phyloP scores from a whole-genome alignment of 805 yeast species.

The Wickerhamiella lipophila region DNA sequence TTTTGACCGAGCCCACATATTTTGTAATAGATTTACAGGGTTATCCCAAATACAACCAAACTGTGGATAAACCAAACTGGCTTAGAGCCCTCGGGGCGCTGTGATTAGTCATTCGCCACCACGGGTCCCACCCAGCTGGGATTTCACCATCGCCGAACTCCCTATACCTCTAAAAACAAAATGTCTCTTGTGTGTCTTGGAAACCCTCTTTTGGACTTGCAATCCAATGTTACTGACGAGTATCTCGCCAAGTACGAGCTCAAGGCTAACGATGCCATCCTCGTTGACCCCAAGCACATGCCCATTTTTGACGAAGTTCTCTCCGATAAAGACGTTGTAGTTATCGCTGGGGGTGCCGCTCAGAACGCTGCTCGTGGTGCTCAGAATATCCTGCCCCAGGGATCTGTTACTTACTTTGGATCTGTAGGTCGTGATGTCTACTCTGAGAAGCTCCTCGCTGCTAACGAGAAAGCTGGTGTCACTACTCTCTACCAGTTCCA shows the following conservation, averaged over 20 bases:
- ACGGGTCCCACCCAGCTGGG: background rate
- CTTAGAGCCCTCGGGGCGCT: too few species aligned
- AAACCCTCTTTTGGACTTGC: conserved; percentile 82
- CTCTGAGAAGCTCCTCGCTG: conserved; percentile 65
- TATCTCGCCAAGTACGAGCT: conserved; percentile 70
- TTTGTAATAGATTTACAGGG: too few species aligned
- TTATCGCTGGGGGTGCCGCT: conserved; percentile 98
- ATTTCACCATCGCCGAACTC: background rate
- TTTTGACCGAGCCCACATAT: background rate
- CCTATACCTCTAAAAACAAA: background rate
- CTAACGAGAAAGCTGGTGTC: conserved; percentile 82
- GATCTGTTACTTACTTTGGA: conserved; percentile 86
- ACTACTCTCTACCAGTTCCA: conserved; percentile 74
- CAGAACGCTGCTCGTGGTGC: conserved; percentile 99
- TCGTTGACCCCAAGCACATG: conserved; percentile 68
- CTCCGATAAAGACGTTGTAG: conserved; percentile 43
- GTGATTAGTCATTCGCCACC: background rate
- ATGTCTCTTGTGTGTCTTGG: conserved; percentile 62
- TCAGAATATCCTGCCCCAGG: conserved; percentile 70
- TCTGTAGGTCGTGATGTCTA: conserved; percentile 89
- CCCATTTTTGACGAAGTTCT: conserved; percentile 76
- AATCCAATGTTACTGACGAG: conserved; percentile 50
- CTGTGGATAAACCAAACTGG: too few species aligned
- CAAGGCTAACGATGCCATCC: conserved; percentile 88
- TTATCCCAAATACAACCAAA: too few species aligned